Base-by-base conservation (phyloP, 352 stramenopile species). In the Phytopythium montanum region DNA sequence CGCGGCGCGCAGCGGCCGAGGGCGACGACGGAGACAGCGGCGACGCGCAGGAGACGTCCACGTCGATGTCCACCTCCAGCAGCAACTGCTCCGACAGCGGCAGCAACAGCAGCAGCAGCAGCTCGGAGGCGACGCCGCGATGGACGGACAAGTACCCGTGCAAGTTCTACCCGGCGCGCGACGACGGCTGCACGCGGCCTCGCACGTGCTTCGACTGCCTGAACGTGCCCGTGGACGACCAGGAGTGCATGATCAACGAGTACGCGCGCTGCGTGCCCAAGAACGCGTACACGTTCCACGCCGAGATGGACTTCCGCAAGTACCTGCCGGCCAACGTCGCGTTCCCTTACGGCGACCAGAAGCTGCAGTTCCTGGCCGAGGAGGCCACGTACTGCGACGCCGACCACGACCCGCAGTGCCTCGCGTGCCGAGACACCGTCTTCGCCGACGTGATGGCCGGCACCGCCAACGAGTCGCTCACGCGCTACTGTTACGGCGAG, bases 121-220 rank as follows among this genome's bases (percentile, higher is more conserved):
- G 29, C 29, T 13, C 33, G n/a, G n/a, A n/a, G n/a, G 57, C 60
- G 29, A 39, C 50, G n/a, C 52, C 38, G 33, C 66, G 74, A 46
- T 68, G 66, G 54, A 73, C 64, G 26, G 34, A 61, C 10, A 33
- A 19, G 21, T 64, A 76, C 48, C 62, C 38, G n/a, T 78, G 71
- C 26, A 62, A 51, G 9, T 66, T 69, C 28, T 67, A 71, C 54
- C 41, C 51, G 6, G 56, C 57, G 31, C 23, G 51, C 29, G 64
- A 60, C 25, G 61, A 87, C 21, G 70, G 66, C 44, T 85, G 62
- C 58, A 76, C 49, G 26, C 61, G 84, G 38, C 73, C 79, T 14
- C 70, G 79, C 12, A 70, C 65, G 2, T 91, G 81, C 66, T 62
- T 67, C 54, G 79, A 89, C 68, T 91, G 81, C 61, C 68, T 92